These are phyloP conservation scores for Candida hungchunana DNA, from an alignment of 805 yeast species.

Conservation along the genomic window DNA sequence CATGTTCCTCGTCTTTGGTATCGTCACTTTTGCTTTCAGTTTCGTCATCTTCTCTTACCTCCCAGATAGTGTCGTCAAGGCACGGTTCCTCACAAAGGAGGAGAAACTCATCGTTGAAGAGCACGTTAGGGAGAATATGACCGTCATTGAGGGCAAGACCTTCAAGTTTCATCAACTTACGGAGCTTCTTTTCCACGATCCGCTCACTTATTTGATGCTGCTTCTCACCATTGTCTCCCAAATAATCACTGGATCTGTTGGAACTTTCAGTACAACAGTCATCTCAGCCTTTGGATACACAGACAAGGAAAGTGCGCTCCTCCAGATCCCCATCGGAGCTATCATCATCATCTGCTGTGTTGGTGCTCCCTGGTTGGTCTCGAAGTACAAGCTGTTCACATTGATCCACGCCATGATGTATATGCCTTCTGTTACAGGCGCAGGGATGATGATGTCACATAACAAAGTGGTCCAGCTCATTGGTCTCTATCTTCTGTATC, in stretches of 20 bases:
- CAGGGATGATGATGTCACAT: slow-evolving; percentile 37
- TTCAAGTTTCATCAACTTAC: slow-evolving; percentile 37
- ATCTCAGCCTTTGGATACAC: slow-evolving; percentile 18
- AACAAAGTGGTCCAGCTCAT: slow-evolving; percentile 41
- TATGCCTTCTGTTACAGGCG: slow-evolving; percentile 46
- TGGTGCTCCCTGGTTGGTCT: slow-evolving; percentile 33
- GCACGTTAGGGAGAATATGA: slow-evolving; percentile 38
- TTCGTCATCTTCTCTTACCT: slow-evolving; percentile 35
- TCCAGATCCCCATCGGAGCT: slow-evolving; percentile 52
- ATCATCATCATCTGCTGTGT: slow-evolving; percentile 40
- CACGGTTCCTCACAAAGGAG: slow-evolving; percentile 29
- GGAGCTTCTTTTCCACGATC: slow-evolving; percentile 40
- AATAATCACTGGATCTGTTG: slow-evolving; percentile 43
- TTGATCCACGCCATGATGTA: slow-evolving; percentile 35
- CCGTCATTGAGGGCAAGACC: slow-evolving; percentile 43
- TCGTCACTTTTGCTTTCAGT: slow-evolving; percentile 47
- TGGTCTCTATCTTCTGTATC: slow-evolving; percentile 43
- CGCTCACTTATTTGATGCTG: slow-evolving; percentile 42
- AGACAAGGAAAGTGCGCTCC: slow-evolving; percentile 36
- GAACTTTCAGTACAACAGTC: slow-evolving; percentile 20
- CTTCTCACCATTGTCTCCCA: slow-evolving; percentile 38
- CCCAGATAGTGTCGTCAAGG: slow-evolving; percentile 44
- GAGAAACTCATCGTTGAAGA: slow-evolving; percentile 39
- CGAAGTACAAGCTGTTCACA: slow-evolving; percentile 32
- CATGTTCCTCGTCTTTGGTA: slow-evolving; percentile 50